phyloP scores from a whole-genome alignment of 768 basidiomycete genomes.

The Boletus tomentosulus region DNA sequence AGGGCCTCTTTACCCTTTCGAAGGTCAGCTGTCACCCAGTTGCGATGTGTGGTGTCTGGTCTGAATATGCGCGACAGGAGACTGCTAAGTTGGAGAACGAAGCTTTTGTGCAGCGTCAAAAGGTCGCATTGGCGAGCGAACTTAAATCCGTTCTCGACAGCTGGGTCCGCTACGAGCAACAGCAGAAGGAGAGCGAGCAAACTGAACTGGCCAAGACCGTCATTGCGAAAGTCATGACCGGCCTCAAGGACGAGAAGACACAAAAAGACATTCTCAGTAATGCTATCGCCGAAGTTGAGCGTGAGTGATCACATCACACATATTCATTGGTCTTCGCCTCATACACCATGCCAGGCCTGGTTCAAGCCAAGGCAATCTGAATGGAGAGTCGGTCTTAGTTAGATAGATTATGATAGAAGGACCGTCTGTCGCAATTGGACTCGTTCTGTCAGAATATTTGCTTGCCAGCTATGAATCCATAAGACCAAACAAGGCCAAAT shows the following conservation, averaged over 20 bases:
- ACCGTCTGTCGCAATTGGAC: not conserved
- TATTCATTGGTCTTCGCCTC: not conserved
- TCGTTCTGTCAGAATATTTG: slow-evolving; percentile 5
- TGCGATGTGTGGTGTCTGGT: not conserved
- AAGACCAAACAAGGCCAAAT: slow-evolving; percentile 27
- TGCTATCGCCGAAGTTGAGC: slow-evolving; percentile 87
- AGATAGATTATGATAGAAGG: slow-evolving; percentile 28
- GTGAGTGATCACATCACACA: slow-evolving; percentile 50
- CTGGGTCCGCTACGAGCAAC: slow-evolving; percentile 98
- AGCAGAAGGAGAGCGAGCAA: slow-evolving; percentile 95
- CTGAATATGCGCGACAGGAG: slow-evolving; percentile 48
- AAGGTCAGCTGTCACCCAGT: slow-evolving; percentile 50
- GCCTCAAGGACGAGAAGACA: slow-evolving; percentile 81
- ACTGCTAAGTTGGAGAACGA: slow-evolving; percentile 88
- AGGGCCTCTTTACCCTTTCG: slow-evolving; percentile 87
- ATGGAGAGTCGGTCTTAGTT: slow-evolving; percentile 8
- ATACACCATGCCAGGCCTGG: slow-evolving; percentile 55
- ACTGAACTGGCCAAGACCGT: slow-evolving; percentile 83
- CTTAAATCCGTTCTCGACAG: slow-evolving; percentile 93
- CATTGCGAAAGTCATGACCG: slow-evolving; percentile 82
- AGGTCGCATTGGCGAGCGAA: slow-evolving; percentile 80
- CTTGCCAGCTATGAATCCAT: not conserved
- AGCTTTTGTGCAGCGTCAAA: slow-evolving; percentile 88
- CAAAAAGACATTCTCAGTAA: slow-evolving; percentile 78
- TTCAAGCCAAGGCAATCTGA: slow-evolving; percentile 91